These are phyloP conservation scores for Metarhizium guizhouense DNA, from an alignment of 2,329 filamentous ascomycete genomes.

Conservation along the genomic window DNA sequence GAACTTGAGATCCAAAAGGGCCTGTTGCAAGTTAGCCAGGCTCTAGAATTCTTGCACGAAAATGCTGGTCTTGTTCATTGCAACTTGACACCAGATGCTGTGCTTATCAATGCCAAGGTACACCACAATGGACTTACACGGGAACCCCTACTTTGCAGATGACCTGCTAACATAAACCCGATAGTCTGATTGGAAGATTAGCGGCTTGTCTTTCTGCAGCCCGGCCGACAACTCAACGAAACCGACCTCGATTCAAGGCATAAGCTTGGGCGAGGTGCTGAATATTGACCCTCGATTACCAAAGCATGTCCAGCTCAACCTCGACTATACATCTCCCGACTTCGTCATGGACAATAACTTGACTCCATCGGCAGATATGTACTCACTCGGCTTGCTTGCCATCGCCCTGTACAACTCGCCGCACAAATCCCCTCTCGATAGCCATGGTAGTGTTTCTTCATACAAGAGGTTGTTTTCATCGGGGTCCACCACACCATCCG, in stretches of 20 bases:
- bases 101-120: slow-evolving; percentile 90
- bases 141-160: not conserved
- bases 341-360: slow-evolving; percentile 89
- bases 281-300: slow-evolving; percentile 82
- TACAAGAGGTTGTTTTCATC: slow-evolving; percentile 81
- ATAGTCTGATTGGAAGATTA: slow-evolving; percentile 95
- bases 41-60: slow-evolving; percentile 89
- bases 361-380: slow-evolving; percentile 80
- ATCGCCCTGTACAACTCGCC: slow-evolving; percentile 92
- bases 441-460: slow-evolving; percentile 68
- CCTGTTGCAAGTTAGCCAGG: slow-evolving; percentile 84
- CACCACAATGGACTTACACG: slow-evolving; percentile 13
- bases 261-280: slow-evolving; percentile 74
- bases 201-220: slow-evolving; percentile 83
- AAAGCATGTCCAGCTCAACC: slow-evolving; percentile 71
- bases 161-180: not conserved
- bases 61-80: slow-evolving; percentile 90
- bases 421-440: slow-evolving; percentile 76
- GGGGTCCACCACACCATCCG: slow-evolving; percentile 68
- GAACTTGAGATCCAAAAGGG: slow-evolving; percentile 98
- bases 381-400: slow-evolving; percentile 82
- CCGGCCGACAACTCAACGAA: slow-evolving; percentile 68
- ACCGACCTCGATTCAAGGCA: slow-evolving; percentile 65
- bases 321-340: slow-evolving; percentile 92
- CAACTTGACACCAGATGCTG: slow-evolving; percentile 86